phyloP scores from a whole-genome alignment of 352 stramenopile species.

The Globisporangium mamillatum region DNA sequence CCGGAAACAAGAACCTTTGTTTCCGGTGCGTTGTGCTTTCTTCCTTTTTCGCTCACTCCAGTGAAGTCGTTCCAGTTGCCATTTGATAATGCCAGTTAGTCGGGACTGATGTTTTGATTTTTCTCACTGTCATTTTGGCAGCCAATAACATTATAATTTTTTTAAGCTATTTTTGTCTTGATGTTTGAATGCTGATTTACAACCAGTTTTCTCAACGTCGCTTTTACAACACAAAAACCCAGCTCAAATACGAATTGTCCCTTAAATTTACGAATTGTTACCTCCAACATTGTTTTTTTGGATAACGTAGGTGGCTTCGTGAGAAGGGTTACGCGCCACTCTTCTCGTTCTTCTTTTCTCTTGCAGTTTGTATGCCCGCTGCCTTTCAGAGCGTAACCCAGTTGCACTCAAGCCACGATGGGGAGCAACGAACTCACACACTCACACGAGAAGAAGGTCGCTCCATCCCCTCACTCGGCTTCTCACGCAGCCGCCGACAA shows the following conservation, averaged over 20 bases:
- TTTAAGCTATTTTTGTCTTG: neutral
- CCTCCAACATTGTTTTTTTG: neutral
- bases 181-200: neutral
- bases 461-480: slow-evolving; percentile 10
- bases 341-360: neutral
- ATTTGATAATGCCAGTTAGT: too few relatives aligned
- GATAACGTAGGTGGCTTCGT: neutral
- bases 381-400: slow-evolving; percentile 1
- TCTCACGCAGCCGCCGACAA: slow-evolving; percentile 6
- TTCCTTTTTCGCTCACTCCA: too few relatives aligned
- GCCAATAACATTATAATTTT: neutral
- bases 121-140: neutral
- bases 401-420: slow-evolving; percentile 8
- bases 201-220: neutral
- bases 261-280: neutral
- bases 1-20: neutral
- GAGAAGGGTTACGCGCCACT: slow-evolving; percentile 5
- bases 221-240: neutral
- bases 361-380: slow-evolving; percentile 3
- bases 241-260: neutral
- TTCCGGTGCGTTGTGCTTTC: too few relatives aligned
- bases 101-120: too few relatives aligned
- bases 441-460: neutral
- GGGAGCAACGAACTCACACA: neutral
- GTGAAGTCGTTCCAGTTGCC: too few relatives aligned